Base-by-base conservation (phyloP, 1,284 basidiomycete species). In the Inonotus hispidus region DNA sequence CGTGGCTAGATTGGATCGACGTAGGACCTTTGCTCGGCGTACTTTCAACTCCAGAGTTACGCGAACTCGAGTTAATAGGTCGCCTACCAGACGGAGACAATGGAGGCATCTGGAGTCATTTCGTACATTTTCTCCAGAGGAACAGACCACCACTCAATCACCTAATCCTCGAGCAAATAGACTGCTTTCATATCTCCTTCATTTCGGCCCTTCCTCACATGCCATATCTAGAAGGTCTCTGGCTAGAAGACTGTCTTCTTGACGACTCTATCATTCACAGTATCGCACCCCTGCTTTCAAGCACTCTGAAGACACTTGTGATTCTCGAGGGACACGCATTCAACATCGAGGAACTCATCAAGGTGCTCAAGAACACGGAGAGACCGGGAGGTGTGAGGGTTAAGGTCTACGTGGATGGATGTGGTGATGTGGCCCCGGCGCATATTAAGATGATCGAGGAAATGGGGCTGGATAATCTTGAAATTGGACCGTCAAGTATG, bases 201-300 rank as follows among this genome's bases (percentile, higher is more conserved):
- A 39, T 61, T 4, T 35, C 39, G 10, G 32, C 45, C 11, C 46
- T 64, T 21, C 21, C 63, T 16, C n/a, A 47, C 11, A 25, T 39
- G 7, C 53, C 53, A 7, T 11, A 29, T 7, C 54, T 64, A 21
- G 59, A 64, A 57, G 38, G 56, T 14, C 56, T 64, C 16, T 60
- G 59, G 59, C 50, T 64, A 14, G 63, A 64, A 27, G 55, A 53
- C 27, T 60, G 59, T 37, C 21, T 64, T 27, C 19, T 64, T 21
- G 54, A 60, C 52, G 63, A 64, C 11, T 27, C 35, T 11, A 56
- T 61, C 47, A 45, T 63, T 23, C 58, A 49, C 16, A 53, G 53
- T 6, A 32, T 64, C 19, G 29, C 39, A 23, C 41, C 58, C 11
- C 1, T 45, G 4, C 37, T 50, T 21, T 39, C 23, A 3, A 29